Evolutionary conservation across 768 basidiomycete genomes (phyloP).

Genomic region (Amanita thiersii): DNA sequence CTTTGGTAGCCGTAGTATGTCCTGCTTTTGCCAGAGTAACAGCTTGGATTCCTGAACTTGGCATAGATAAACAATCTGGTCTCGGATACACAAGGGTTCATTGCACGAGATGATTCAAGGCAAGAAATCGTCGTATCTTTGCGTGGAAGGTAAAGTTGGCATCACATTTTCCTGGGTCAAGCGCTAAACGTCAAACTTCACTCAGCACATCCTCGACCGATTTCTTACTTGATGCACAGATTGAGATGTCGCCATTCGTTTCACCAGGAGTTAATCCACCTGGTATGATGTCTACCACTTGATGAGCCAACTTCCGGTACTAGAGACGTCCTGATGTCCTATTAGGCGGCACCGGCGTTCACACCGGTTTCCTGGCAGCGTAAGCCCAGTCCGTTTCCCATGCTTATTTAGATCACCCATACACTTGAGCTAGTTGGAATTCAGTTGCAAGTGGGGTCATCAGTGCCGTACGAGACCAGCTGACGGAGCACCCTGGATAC

Average conservation of each 20-base stretch:
- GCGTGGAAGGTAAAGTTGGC: too few relatives aligned
- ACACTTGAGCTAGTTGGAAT: conserved; percentile 19
- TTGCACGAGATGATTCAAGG: conserved; percentile 33
- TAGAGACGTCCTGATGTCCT: background rate
- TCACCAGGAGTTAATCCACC: conserved; percentile 19
- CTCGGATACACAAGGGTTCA: conserved; percentile 35
- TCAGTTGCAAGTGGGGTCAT: conserved; percentile 23
- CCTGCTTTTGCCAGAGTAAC: background rate
- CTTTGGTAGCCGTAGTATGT: conserved; percentile 12
- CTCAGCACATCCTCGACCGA: conserved; percentile 13
- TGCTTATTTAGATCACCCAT: background rate
- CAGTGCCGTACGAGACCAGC: conserved; percentile 18
- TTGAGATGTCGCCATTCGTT: conserved; percentile 15
- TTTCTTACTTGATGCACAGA: conserved; percentile 14
- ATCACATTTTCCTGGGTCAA: too few relatives aligned
- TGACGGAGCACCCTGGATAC: conserved; percentile 24
- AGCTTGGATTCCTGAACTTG: background rate
- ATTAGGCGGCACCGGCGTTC: background rate
- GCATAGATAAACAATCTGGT: conserved; percentile 22
- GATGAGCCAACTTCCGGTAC: background rate
- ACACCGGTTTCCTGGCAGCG: conserved; percentile 12
- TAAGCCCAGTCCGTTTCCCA: conserved; percentile 10
- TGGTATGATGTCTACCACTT: too few relatives aligned
- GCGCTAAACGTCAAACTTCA: too few relatives aligned
- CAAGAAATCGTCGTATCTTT: conserved; percentile 34